Base-by-base conservation (phyloP, 2,329 filamentous ascomycete species). In the Phaeoacremonium minimum region DNA sequence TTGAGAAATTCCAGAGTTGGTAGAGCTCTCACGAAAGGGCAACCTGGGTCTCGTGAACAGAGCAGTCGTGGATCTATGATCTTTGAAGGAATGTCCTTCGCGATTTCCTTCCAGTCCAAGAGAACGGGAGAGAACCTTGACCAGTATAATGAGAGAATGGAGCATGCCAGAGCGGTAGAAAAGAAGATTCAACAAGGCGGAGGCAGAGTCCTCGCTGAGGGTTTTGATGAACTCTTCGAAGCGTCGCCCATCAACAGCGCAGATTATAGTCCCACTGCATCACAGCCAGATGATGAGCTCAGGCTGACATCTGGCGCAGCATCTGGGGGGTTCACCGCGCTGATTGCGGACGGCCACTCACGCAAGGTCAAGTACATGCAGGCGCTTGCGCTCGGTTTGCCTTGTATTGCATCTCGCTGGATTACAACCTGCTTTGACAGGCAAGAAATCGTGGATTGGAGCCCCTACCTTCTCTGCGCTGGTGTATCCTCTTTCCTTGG, bases 351-450 rank as follows among this genome's bases (percentile, higher is more conserved):
- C 52, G 77, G 79, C 5, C 85, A 95, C 56, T 93, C 86, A 6
- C 80, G 91, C 32, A 89, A 88, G 44, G 77, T 82, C 33, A 98
- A 97, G 56, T 96, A 93, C 58, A 86, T 97, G 72, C 90, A 97
- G 62, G 93, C 93, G 0, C 75, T 98, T 3, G 90, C 93, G 0
- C 75, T 98, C 1, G 88, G 87, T 1, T 63, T 98, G 1, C 93
- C 93, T 0, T 95, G 90, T 51, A 69, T 98, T 2, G 84, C 87
- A 6, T 75, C 80, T 6, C 81, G 83, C 37, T 98, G 93, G 91
- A 67, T 95, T 32, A 71, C 77, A 17, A 75, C 85, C 33, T 95
- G 87, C 43, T 58, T 91, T 4, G 59, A 69, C 1, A 76, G 77
- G 19, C 67, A 70, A 6, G 55, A 63, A 7, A 60, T 91, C 1